Base-by-base conservation (phyloP, 176 grass and related monocot species). In the sorghum (Sorghum bicolor) region DNA sequence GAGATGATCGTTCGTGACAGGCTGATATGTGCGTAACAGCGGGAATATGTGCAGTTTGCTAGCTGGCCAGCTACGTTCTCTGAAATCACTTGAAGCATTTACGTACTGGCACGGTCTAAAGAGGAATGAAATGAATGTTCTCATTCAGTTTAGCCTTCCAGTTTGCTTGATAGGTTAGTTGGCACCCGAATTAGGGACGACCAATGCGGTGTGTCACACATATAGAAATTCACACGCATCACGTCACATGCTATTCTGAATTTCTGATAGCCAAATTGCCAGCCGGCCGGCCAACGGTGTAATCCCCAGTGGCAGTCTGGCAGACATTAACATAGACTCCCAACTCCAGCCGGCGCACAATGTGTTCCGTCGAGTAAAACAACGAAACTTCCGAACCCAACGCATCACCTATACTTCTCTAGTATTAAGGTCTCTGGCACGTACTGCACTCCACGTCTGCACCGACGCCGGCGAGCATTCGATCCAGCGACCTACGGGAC, bases 301-400 rank as follows among this genome's bases (percentile, higher is more conserved):
- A 70, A 63, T 70, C 64, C 61, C 55, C 83, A 41, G 25, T 55
- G 34, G 48, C 73, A 69, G 63, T 25, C 32, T 55, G 34, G 36
- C 73, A 58, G 62, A 19, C 24, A 66, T 76, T 68, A 74, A 22
- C 43, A 44, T 26, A 9, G 53, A 85, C 61, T 73, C 72, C 44
- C 44, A 33, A 5, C 43, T 48, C 26, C 41, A 76, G 73, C 75
- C 75, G 57, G 75, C 75, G 36, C 55, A 1, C 55, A 10, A 2
- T 2, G 58, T 39, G 24, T 41, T 25, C 34, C 75, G 57, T 29
- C 55, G n/a, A 78, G 34, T n/a, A 5, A 29, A 29, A 78, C n/a
- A 62, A 43, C 55, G 15, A 25, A 6, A 67, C 47, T 28, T 58
- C 64, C 62, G 1, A 58, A 30, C 33, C 74, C 74, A 2, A 45